A percentile compares a stretch with the other conserved stretches of the same genome.
Conservation (phyloP, 2,329 filamentous ascomycete genomes). For the Fusarium ramigenum region DNA sequence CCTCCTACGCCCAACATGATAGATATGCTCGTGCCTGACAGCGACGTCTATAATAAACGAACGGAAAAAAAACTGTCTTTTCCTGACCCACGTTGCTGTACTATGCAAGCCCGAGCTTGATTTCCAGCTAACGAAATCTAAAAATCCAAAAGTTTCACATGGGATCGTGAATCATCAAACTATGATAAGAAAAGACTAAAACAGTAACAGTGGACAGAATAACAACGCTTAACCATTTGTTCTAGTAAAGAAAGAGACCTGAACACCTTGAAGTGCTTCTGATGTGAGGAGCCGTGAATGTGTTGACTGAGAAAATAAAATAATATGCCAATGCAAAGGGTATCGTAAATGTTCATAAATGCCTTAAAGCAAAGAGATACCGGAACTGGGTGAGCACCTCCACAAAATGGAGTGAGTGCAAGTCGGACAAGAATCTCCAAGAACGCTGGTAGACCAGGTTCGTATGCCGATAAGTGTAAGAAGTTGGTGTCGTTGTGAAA, state of each 20-base stretch:
- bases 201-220: not conserved
- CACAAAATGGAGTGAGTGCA: not conserved
- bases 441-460: not conserved
- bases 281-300: not conserved
- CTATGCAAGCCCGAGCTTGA: slow-evolving; percentile 10
- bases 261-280: slow-evolving; percentile 37
- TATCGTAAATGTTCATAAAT: slow-evolving; percentile 36
- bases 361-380: slow-evolving; percentile 27
- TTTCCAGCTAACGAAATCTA: slow-evolving; percentile 22
- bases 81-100: slow-evolving; percentile 19
- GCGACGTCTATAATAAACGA: slow-evolving; percentile 12
- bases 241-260: slow-evolving; percentile 4
- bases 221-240: slow-evolving; percentile 6
- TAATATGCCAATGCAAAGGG: slow-evolving; percentile 14
- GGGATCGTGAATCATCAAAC: slow-evolving; percentile 21
- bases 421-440: not conserved
- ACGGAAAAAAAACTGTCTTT: not conserved
- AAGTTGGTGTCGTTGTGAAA: not conserved
- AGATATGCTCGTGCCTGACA: slow-evolving; percentile 18
- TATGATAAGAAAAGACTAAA: slow-evolving; percentile 15
- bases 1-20: slow-evolving; percentile 1
- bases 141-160: slow-evolving; percentile 10
- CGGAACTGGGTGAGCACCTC: not conserved
- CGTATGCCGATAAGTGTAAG: not conserved
- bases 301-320: not conserved